These are phyloP conservation scores for Oryza glumipatula DNA, from an alignment of 176 grass and related monocot species.

Conservation along the genomic window DNA sequence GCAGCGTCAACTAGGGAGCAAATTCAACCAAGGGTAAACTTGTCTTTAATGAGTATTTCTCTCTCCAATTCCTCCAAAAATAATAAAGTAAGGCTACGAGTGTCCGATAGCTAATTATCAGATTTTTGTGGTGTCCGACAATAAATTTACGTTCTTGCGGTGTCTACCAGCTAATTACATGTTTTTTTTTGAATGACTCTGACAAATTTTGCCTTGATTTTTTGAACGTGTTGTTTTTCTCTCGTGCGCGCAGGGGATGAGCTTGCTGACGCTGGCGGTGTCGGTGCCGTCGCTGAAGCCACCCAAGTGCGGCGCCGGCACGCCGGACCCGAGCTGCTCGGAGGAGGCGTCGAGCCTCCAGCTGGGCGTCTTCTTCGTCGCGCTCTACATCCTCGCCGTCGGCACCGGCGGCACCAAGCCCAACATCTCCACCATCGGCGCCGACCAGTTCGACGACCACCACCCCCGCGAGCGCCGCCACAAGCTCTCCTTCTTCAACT, in stretches of 20 bases:
- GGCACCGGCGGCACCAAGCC: conserved; percentile 95
- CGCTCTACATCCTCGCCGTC: conserved; percentile 78
- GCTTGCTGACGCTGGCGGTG: conserved; percentile 60
- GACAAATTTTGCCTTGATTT: too few relatives aligned
- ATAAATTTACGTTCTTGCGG: too few relatives aligned
- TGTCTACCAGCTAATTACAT: too few relatives aligned
- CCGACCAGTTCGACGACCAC: conserved; percentile 84
- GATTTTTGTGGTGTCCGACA: too few relatives aligned
- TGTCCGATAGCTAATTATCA: too few relatives aligned
- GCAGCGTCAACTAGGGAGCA: too few relatives aligned
- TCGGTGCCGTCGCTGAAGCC: conserved; percentile 78
- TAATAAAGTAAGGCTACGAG: too few relatives aligned
- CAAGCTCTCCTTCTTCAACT: conserved; percentile 99
- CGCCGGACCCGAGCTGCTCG: conserved; percentile 51
- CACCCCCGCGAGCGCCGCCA: conserved; percentile 65
- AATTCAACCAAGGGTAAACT: too few relatives aligned
- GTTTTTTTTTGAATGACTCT: too few relatives aligned
- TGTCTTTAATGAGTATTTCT: too few relatives aligned
- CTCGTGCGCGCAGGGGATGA: conserved; percentile 82
- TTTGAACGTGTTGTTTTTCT: too few relatives aligned
- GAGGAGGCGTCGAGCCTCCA: conserved; percentile 58
- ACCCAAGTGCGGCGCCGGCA: conserved; percentile 52
- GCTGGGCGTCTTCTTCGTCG: conserved; percentile 76
- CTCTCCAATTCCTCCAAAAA: too few relatives aligned
- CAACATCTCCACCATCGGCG: conserved; percentile 96